phyloP scores from a whole-genome alignment of 352 stramenopile species.

The Globisporangium megalacanthum region DNA sequence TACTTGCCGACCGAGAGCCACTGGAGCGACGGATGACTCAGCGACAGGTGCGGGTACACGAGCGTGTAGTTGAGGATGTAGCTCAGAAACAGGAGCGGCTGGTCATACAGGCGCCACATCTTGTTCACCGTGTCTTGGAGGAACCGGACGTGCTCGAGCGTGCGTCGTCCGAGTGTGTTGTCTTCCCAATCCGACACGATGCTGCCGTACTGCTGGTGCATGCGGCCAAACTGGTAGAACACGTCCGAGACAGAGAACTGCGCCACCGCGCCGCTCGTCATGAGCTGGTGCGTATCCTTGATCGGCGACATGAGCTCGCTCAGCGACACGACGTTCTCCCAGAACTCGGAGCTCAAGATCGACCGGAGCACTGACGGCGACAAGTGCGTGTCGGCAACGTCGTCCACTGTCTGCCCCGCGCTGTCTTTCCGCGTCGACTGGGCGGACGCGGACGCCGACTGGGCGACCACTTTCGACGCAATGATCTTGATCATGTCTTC shows the following conservation, averaged over 20 bases:
- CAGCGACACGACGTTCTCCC: slow-evolving; percentile 64
- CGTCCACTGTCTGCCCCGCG: slow-evolving; percentile 33
- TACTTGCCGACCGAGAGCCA: slow-evolving; percentile 76
- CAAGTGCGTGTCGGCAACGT: slow-evolving; percentile 35
- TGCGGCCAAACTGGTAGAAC: slow-evolving; percentile 74
- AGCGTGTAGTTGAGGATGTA: slow-evolving; percentile 80
- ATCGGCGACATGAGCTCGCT: slow-evolving; percentile 77
- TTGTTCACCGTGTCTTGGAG: slow-evolving; percentile 53
- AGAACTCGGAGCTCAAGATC: slow-evolving; percentile 64
- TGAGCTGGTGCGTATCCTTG: slow-evolving; percentile 70
- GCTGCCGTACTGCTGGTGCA: slow-evolving; percentile 65
- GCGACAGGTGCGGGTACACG: slow-evolving; percentile 34
- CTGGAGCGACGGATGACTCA: slow-evolving; percentile 47
- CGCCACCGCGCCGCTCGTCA: slow-evolving; percentile 26
- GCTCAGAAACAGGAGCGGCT: slow-evolving; percentile 59
- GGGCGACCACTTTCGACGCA: slow-evolving; percentile 41
- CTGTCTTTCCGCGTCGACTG: slow-evolving; percentile 35
- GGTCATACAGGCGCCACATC: slow-evolving; percentile 75
- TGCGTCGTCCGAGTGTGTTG: slow-evolving; percentile 34
- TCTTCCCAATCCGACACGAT: slow-evolving; percentile 74
- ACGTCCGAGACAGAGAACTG: slow-evolving; percentile 61
- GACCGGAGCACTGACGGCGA: slow-evolving; percentile 36
- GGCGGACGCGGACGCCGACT: slow-evolving; percentile 6
- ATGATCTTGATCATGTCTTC: slow-evolving; percentile 86
- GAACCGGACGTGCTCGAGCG: slow-evolving; percentile 50